phyloP scores from a whole-genome alignment of 2,329 filamentous ascomycete genomes.

The Fusarium caatingaense region DNA sequence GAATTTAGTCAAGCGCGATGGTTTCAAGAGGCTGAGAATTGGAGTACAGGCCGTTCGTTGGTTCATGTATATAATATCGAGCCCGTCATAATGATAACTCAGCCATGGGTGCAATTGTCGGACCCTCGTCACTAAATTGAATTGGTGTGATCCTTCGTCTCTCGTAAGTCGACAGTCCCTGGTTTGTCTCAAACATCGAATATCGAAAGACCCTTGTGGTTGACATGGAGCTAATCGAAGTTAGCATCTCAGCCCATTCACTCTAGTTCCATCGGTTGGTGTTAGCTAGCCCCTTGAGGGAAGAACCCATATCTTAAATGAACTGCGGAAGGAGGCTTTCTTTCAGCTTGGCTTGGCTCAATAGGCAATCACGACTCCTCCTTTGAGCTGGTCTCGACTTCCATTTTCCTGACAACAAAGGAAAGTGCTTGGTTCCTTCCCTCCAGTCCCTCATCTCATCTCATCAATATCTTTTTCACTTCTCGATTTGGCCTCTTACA shows the following conservation, averaged over 20 bases:
- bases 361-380: constrained; percentile 10
- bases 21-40: constrained; percentile 23
- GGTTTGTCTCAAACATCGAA: not conserved
- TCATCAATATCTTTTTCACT: not conserved
- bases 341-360: constrained; percentile 27
- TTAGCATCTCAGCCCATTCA: constrained; percentile 11
- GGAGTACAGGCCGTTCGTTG: constrained; percentile 15
- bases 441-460: not conserved
- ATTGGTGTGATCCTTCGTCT: constrained; percentile 6
- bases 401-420: constrained; percentile 1
- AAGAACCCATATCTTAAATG: constrained; percentile 26
- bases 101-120: constrained; percentile 20
- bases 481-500: not conserved
- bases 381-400: constrained; percentile 5
- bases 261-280: not conserved
- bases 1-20: constrained; percentile 37
- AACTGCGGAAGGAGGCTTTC: constrained; percentile 28
- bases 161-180: not conserved
- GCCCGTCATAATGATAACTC: constrained; percentile 13
- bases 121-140: constrained; percentile 6
- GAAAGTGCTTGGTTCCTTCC: not conserved
- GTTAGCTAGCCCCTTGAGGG: not conserved
- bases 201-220: constrained; percentile 1
- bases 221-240: not conserved
- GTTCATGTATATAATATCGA: constrained; percentile 26